Percentiles rank a stretch among this genome's conserved stretches.
Evolutionary conservation across 768 basidiomycete genomes (phyloP).

Genomic region (Dentipellis sp.): DNA sequence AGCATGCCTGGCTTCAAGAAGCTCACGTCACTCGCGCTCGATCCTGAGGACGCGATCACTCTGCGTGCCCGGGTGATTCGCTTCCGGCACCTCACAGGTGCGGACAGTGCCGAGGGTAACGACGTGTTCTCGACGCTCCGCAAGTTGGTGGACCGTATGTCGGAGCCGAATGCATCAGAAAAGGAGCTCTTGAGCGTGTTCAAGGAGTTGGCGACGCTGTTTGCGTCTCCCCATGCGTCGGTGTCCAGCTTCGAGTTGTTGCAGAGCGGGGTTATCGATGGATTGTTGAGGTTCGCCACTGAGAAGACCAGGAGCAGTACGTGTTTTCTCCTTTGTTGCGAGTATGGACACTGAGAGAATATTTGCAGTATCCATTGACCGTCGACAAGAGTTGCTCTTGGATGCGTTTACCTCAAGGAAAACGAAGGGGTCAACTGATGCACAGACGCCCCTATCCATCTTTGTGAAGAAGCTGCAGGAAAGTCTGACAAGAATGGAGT

Average conservation of each 20-base stretch:
- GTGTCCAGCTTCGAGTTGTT: slow-evolving; percentile 94
- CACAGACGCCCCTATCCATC: slow-evolving; percentile 55
- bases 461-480: slow-evolving; percentile 97
- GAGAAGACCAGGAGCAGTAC: slow-evolving; percentile 52
- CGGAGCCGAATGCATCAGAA: slow-evolving; percentile 45
- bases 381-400: slow-evolving; percentile 71
- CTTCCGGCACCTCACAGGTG: slow-evolving; percentile 63
- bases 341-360: not conserved
- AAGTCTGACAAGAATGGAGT: slow-evolving; percentile 89
- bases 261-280: slow-evolving; percentile 89
- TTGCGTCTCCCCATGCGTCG: slow-evolving; percentile 64
- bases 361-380: slow-evolving; percentile 45
- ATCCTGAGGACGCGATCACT: slow-evolving; percentile 88
- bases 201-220: slow-evolving; percentile 70
- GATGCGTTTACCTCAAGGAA: slow-evolving; percentile 62
- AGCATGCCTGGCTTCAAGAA: slow-evolving; percentile 59
- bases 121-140: slow-evolving; percentile 57
- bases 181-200: slow-evolving; percentile 53
- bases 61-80: slow-evolving; percentile 85
- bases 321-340: slow-evolving; percentile 17
- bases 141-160: slow-evolving; percentile 56
- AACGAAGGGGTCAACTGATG: slow-evolving; percentile 31
- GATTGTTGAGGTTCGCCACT: slow-evolving; percentile 73
- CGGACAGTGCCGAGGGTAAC: slow-evolving; percentile 48
- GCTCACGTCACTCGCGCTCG: slow-evolving; percentile 54